phyloP scores from a whole-genome alignment of 2,329 filamentous ascomycete genomes.

The Neurospora crassa region DNA sequence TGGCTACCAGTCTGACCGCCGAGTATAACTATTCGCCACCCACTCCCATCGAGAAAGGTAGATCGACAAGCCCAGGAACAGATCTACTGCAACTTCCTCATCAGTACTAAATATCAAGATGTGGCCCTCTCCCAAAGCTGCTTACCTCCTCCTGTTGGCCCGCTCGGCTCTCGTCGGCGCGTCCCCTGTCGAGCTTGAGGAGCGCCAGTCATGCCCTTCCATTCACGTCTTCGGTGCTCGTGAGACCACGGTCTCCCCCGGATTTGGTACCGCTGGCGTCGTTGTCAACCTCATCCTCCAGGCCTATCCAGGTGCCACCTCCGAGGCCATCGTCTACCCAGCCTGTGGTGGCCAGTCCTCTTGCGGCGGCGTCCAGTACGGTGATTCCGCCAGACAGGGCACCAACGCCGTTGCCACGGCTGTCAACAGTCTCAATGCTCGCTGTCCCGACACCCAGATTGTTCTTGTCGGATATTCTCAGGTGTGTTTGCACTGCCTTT shows the following conservation, averaged over 20 bases:
- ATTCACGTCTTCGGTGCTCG: slow-evolving; percentile 42
- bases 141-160: slow-evolving; percentile 15
- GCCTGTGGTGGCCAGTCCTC: slow-evolving; percentile 48
- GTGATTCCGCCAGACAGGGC: slow-evolving; percentile 43
- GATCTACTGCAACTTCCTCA: not conserved
- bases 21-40: not conserved
- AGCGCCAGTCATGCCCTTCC: slow-evolving; percentile 30
- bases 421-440: slow-evolving; percentile 43
- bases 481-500: slow-evolving; percentile 22
- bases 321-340: slow-evolving; percentile 40
- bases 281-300: slow-evolving; percentile 36
- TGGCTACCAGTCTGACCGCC: not conserved
- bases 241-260: slow-evolving; percentile 36
- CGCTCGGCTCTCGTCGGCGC: slow-evolving; percentile 18
- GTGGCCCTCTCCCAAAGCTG: slow-evolving; percentile 19
- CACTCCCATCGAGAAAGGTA: not conserved
- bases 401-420: slow-evolving; percentile 44
- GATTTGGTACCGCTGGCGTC: slow-evolving; percentile 33
- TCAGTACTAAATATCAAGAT: slow-evolving; percentile 8
- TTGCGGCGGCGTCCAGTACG: slow-evolving; percentile 47
- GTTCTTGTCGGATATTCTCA: slow-evolving; percentile 56
- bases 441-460: slow-evolving; percentile 47
- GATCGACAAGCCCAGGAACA: not conserved
- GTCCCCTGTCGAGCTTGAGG: slow-evolving; percentile 18
- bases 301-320: slow-evolving; percentile 34